Conservation (phyloP, 257 asterid genomes). For the Dorcoceras hygrometricum region DNA sequence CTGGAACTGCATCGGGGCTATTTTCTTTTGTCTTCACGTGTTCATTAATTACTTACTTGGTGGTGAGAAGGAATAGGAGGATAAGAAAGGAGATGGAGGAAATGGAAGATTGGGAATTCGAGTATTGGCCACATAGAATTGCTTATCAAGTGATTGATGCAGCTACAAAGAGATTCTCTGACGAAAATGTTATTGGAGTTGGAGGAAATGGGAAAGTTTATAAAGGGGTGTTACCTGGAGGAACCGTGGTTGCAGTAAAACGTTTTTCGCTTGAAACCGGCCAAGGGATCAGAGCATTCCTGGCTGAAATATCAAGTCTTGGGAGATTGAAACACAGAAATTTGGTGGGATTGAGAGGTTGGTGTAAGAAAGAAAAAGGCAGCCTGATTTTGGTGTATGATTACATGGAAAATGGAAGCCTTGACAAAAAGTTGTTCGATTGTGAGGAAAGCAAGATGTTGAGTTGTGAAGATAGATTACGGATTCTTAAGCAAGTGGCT, state of each 20-base stretch:
- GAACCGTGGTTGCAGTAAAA: conserved; percentile 38
- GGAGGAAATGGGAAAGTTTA: conserved; percentile 53
- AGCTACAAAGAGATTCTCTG: conserved; percentile 39
- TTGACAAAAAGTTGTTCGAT: conserved; percentile 38
- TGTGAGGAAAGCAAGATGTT: conserved; percentile 24
- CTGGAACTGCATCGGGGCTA: conserved; percentile 19
- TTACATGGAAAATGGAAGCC: conserved; percentile 48
- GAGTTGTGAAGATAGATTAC: conserved; percentile 45
- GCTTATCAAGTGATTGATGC: conserved; percentile 34
- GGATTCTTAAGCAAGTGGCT: conserved; percentile 56
- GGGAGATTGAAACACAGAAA: conserved; percentile 51
- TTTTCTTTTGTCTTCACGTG: conserved; percentile 7
- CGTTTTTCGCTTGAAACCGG: conserved; percentile 35
- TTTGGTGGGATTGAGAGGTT: conserved; percentile 46
- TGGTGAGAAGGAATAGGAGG: conserved; percentile 31
- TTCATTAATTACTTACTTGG: conserved; percentile 13
- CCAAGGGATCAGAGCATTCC: conserved; percentile 38
- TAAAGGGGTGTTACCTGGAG: conserved; percentile 37
- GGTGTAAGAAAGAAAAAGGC: conserved; percentile 41
- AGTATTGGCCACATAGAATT: conserved; percentile 46
- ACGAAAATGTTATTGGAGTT: conserved; percentile 40
- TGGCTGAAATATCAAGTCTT: conserved; percentile 45
- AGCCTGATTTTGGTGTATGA: conserved; percentile 48
- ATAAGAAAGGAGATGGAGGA: conserved; percentile 26
- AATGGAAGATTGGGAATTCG: conserved; percentile 50